These are phyloP conservation scores for Lactarius hengduanensis DNA, from an alignment of 768 basidiomycete genomes.

Conservation along the genomic window DNA sequence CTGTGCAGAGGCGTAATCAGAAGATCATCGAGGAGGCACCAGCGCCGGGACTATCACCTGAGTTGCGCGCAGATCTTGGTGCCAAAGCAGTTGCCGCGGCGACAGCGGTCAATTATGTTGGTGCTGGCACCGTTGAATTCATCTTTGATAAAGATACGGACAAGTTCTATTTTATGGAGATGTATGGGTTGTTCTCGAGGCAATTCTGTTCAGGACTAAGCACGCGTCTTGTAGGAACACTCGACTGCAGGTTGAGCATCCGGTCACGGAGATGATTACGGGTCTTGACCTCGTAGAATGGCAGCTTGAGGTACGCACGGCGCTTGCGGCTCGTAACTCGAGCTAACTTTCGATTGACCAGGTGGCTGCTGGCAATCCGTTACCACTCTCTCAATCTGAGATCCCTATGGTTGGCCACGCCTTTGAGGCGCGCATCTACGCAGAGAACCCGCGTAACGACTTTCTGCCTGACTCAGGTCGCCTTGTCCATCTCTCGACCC, in stretches of 20 bases:
- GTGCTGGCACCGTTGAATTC: conserved; percentile 94
- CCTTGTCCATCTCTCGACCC: conserved; percentile 78
- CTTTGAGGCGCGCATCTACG: conserved; percentile 94
- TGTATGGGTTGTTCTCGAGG: conserved; percentile 46
- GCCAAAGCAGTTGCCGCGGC: conserved; percentile 92
- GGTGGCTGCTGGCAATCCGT: conserved; percentile 86
- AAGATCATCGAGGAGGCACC: conserved; percentile 97
- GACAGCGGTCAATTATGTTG: conserved; percentile 85
- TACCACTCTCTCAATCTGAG: conserved; percentile 72
- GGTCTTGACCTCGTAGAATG: conserved; percentile 93
- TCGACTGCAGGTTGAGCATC: conserved; percentile 84
- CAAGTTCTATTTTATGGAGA: conserved; percentile 95
- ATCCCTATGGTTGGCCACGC: conserved; percentile 91
- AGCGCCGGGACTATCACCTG: conserved; percentile 80
- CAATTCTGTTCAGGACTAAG: neutral
- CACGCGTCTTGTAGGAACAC: conserved; percentile 59
- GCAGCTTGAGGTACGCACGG: conserved; percentile 70
- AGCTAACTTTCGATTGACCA: conserved; percentile 32
- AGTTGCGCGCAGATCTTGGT: conserved; percentile 77
- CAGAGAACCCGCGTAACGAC: conserved; percentile 89
- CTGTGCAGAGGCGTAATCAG: conserved; percentile 89
- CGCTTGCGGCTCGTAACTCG: neutral
- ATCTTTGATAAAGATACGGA: conserved; percentile 91
- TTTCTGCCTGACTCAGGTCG: conserved; percentile 91
- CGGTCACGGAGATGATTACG: conserved; percentile 94